Evolutionary conservation across 805 yeast genomes (phyloP), one percentile per base, ranked within the genome.

Genomic region (Alloascoidea hylecoeti): DNA sequence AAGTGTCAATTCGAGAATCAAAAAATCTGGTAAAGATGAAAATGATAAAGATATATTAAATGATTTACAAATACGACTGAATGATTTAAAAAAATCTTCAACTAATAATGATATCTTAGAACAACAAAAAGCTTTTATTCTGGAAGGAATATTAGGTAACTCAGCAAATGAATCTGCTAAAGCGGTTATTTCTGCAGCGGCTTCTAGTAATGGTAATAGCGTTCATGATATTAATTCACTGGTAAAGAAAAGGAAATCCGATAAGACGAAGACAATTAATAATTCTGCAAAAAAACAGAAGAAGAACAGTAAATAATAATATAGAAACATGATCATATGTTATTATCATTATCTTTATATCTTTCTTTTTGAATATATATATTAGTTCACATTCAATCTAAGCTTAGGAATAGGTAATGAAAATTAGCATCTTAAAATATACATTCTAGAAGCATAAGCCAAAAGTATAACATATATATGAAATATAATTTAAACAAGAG

Each of bases 1-100:
- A 33, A 61, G 68, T 48, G 71, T 71, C 38, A 60, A 58, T 49
- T 48, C 44, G 45, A 65, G 66, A 50, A 53, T 57, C 42, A 50
- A 55, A 17, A 49, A 48, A 15, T 53, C 56, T 44, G 55, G 63
- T 43, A 23, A 23, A 9, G 30, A 23, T n/a, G 51, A 68, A 44
- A 58, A 66, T 36, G 58, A 60, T 35, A 49, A 51, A 4, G 44
- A 52, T 9, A 44, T 57, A 16, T 43, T 57, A 13, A 41, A 45
- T 2, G 60, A 59, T 12, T 48, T 63, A 18, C 50, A 50, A 34
- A 49, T 48, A 13, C 46, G 64, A 2, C 42, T 47, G 18, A 44
- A 44, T 15, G 49, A 53, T 5, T 49, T 44, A 12, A 34, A 44
- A 12, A 52, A 49, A 17, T 18, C 42, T 15, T n/a, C n/a, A n/a